phyloP scores from a whole-genome alignment of 352 stramenopile genomes.

The Phytophthora nicotianae region DNA sequence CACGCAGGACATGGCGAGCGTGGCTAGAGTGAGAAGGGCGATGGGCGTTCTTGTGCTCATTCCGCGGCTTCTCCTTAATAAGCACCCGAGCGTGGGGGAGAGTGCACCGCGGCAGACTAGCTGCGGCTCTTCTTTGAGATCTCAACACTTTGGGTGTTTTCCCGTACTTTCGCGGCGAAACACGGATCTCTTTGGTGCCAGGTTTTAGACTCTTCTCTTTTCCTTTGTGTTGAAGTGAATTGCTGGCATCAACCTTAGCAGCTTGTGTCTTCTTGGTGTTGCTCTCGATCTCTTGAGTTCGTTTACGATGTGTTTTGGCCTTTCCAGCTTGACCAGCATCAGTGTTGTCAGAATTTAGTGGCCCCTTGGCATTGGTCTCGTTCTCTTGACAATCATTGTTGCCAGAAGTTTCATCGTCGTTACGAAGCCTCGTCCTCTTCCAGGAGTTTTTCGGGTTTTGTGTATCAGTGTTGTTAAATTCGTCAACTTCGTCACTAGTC shows the following conservation, averaged over 20 bases:
- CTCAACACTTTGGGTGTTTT: constrained; percentile 33
- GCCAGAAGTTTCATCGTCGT: constrained; percentile 7
- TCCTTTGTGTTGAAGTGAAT: neutral
- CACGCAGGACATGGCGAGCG: neutral
- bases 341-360: neutral
- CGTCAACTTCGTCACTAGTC: constrained; percentile 4
- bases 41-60: constrained; percentile 2
- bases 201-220: neutral
- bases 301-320: neutral
- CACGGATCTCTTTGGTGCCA: neutral
- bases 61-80: neutral
- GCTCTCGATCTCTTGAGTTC: neutral
- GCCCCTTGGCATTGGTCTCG: too few relatives aligned
- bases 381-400: too few relatives aligned
- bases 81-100: constrained; percentile 11
- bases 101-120: constrained; percentile 15
- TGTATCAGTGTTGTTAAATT: neutral
- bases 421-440: constrained; percentile 3
- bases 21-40: neutral
- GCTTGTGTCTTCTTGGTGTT: constrained; percentile 3
- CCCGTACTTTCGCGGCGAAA: constrained; percentile 25
- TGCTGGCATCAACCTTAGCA: neutral
- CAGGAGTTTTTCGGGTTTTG: neutral
- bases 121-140: constrained; percentile 8
- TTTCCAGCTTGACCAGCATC: constrained; percentile 4